phyloP scores from a whole-genome alignment of 805 yeast species.

The Starmerella sirachaensis region DNA sequence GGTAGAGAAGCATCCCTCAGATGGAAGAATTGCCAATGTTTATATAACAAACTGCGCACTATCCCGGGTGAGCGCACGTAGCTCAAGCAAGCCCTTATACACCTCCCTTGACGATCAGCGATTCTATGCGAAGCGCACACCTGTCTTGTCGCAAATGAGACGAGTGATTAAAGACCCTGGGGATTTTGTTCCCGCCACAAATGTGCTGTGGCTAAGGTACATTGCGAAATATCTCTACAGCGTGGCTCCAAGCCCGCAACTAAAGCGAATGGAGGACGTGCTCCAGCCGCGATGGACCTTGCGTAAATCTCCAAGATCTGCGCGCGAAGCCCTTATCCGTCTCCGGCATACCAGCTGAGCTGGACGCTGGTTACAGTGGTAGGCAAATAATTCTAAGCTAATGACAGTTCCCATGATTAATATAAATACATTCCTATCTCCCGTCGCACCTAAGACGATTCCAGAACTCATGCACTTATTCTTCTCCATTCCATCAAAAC shows the following conservation, averaged over 20 bases:
- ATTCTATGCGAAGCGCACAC: slow-evolving; percentile 50
- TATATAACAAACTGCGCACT: slow-evolving; percentile 51
- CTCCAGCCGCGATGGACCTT: slow-evolving; percentile 15
- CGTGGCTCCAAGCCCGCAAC: slow-evolving; percentile 8
- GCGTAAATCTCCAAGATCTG: slow-evolving; percentile 11
- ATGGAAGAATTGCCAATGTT: slow-evolving; percentile 34
- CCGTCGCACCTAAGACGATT: no score
- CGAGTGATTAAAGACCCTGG: slow-evolving; percentile 34
- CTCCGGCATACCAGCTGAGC: neutral
- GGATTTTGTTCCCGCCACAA: slow-evolving; percentile 37
- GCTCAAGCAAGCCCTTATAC: slow-evolving; percentile 27
- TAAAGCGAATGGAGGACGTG: slow-evolving; percentile 6
- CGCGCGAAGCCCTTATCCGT: slow-evolving; percentile 12
- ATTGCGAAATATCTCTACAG: slow-evolving; percentile 36
- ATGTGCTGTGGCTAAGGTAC: slow-evolving; percentile 54
- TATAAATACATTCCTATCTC: no score
- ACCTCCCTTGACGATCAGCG: slow-evolving; percentile 55
- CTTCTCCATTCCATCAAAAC: slow-evolving; percentile 4
- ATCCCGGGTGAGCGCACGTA: slow-evolving; percentile 28
- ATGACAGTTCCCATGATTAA: no score
- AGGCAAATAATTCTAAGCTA: no score
- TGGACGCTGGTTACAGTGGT: neutral
- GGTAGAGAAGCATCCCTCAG: slow-evolving; percentile 27
- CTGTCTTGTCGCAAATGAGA: slow-evolving; percentile 45
- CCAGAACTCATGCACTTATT: neutral